Conservation (phyloP, 2,329 filamentous ascomycete species). For the Arthrobotrys sphaeroides region DNA sequence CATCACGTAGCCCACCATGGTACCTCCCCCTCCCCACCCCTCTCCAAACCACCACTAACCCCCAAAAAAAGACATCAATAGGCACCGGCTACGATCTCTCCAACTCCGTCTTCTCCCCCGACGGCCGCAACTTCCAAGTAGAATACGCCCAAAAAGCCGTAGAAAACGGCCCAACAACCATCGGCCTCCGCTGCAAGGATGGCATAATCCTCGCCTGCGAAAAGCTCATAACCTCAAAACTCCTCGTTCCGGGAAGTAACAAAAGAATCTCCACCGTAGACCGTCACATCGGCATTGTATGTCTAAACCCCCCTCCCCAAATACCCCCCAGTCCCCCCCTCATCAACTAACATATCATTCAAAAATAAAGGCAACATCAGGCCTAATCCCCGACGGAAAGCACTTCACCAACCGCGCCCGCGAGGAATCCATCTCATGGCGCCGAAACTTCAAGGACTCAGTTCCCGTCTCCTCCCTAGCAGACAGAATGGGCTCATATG, state of each 20-base stretch:
- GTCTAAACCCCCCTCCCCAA: constrained; percentile 60
- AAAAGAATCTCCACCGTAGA: constrained; percentile 96
- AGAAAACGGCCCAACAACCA: constrained; percentile 94
- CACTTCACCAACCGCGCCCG: constrained; percentile 94
- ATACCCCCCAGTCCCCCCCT: not conserved
- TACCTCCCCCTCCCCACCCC: constrained; percentile 32
- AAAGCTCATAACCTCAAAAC: constrained; percentile 94
- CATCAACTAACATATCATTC: not conserved
- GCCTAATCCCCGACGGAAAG: constrained; percentile 91
- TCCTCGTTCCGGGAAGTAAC: constrained; percentile 93
- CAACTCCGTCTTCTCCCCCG: constrained; percentile 99
- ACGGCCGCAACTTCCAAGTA: constrained; percentile 98
- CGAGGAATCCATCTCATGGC: constrained; percentile 91
- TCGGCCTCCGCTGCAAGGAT: constrained; percentile 97
- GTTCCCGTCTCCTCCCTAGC: constrained; percentile 90
- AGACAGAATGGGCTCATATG: constrained; percentile 91
- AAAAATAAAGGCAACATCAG: constrained; percentile 80
- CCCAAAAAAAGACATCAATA: constrained; percentile 83
- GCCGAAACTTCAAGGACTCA: constrained; percentile 90
- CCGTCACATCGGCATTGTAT: constrained; percentile 89
- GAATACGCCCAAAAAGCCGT: constrained; percentile 99
- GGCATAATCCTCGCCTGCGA: constrained; percentile 95
- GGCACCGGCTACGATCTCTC: constrained; percentile 99
- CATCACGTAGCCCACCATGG: constrained; percentile 38
- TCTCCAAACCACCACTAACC: not conserved